A percentile compares a stretch with the other conserved stretches of the same genome.
phyloP scores from a whole-genome alignment of 2,329 filamentous ascomycete genomes.

The Fusarium haematococcum region DNA sequence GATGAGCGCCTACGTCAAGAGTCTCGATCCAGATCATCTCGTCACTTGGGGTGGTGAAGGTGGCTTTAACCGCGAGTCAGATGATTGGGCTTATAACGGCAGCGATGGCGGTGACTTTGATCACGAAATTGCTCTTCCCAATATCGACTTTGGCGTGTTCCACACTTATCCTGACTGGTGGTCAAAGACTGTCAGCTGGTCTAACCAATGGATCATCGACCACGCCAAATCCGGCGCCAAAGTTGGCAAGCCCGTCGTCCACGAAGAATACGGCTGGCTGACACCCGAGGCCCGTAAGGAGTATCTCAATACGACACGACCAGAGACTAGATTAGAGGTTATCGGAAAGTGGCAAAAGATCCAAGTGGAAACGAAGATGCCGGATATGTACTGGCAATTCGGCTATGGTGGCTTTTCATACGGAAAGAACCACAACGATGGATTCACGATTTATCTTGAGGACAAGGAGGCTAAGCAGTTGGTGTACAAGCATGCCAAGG shows the following conservation, averaged over 20 bases:
- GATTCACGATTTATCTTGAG: conserved; percentile 68
- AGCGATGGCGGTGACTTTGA: conserved; percentile 67
- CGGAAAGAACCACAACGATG: conserved; percentile 66
- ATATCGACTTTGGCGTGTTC: conserved; percentile 66
- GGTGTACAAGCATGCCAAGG: conserved; percentile 58
- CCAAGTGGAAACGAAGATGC: conserved; percentile 59
- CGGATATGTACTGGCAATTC: conserved; percentile 69
- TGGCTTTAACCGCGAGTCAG: conserved; percentile 60
- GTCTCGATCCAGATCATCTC: conserved; percentile 69
- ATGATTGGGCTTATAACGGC: conserved; percentile 61
- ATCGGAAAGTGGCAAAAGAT: conserved; percentile 64
- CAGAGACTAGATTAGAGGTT: conserved; percentile 59
- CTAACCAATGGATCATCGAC: conserved; percentile 66
- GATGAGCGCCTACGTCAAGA: conserved; percentile 71
- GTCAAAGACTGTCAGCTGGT: conserved; percentile 64
- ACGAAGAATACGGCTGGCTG: conserved; percentile 58
- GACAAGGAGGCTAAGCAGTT: conserved; percentile 58
- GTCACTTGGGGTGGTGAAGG: conserved; percentile 71
- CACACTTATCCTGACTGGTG: conserved; percentile 70
- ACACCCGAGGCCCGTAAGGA: conserved; percentile 60
- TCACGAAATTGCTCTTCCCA: conserved; percentile 56
- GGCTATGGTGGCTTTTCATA: conserved; percentile 64
- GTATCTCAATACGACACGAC: conserved; percentile 53
- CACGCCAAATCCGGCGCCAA: conserved; percentile 58
- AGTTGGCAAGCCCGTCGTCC: conserved; percentile 63